phyloP scores from a whole-genome alignment of 768 basidiomycete species.

The Phlebiopsis gigantea region DNA sequence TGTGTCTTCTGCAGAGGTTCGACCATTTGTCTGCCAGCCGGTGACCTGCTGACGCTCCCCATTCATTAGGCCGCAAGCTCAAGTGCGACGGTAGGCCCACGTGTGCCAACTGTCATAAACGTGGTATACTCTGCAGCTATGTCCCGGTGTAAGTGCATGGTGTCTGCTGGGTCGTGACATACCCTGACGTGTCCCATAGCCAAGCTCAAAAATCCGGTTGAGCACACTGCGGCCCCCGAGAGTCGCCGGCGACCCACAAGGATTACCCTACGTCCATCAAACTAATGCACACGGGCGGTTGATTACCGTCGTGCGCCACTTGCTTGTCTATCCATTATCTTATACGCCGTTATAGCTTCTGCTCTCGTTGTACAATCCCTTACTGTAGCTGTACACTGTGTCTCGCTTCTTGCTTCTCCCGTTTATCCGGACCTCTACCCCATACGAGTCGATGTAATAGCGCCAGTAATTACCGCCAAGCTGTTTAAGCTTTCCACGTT shows the following conservation, averaged over 20 bases:
- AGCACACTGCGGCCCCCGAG: background rate
- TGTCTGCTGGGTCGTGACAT: background rate
- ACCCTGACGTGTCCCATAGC: constrained; percentile 1
- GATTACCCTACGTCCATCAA: background rate
- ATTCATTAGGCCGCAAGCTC: constrained; percentile 52
- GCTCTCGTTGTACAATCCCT: background rate
- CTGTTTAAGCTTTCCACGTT: constrained; percentile 6
- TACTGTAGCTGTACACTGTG: constrained; percentile 13
- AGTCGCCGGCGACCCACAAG: constrained; percentile 6
- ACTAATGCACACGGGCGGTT: background rate
- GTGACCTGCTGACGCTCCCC: background rate
- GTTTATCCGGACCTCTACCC: background rate
- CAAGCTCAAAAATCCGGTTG: constrained; percentile 4
- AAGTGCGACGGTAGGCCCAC: constrained; percentile 71
- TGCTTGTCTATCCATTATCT: background rate
- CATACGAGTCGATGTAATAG: background rate
- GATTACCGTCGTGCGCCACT: background rate
- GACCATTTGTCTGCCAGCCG: constrained; percentile 4
- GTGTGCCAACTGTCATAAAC: constrained; percentile 61
- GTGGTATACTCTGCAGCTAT: constrained; percentile 55
- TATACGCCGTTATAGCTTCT: background rate
- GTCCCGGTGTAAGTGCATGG: constrained; percentile 54
- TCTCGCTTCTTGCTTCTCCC: constrained; percentile 1
- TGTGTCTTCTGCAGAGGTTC: constrained; percentile 70
- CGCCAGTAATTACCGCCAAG: constrained; percentile 1